Evolutionary conservation across 2,329 filamentous ascomycete genomes (phyloP), one percentile per base, ranked within the genome.

Genomic region (Paecilomyces dactylethromorphus): DNA sequence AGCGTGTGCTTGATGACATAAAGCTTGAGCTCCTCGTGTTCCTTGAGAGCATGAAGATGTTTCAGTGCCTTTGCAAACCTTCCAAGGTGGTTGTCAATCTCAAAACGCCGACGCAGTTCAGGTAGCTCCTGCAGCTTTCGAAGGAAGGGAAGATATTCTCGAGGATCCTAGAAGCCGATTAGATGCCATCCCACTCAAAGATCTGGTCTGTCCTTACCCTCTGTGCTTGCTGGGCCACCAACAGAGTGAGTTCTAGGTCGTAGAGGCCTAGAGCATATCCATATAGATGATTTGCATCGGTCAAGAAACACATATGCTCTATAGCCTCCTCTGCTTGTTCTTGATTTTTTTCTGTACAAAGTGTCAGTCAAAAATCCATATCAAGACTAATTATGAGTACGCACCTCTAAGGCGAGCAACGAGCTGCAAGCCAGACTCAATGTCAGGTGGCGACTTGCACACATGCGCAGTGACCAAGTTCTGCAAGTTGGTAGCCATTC

Each of bases 291-390:
- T 97, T 95, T 53, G 95, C 89, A 73, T 99, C 94, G 0, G 92
- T 91, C 50, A 99, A 82, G 80, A 99, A 99, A 80, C 92, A 97
- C 60, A 99, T 97, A 69, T 99, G 94, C 71, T 97, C 92, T 22
- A 97, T 88, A 0, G 93, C 93, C 72, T 88, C 88, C 65, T 97
- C 93, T 0, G 91, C 91, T 64, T 92, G 81, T 56, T 86, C 83
- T 50, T 85, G 79, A 55, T 89, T 84, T 64, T 88, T 83, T 58
- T 83, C 81, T 76, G 54, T 8, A 45, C 49, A 53, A 55, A 3
- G 15, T 35, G 51, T 69, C 55, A 71, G 65, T 54, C 53, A 15
- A 45, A 58, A n/a, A 24, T 24, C 7, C 21, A 24, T 7, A n/a
- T 13, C 10, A 52, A 52, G 15, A 15, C 15, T 15, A 21, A 6